Conservation (phyloP, 306 rosid species). For the Fragaria nilgerrensis region DNA sequence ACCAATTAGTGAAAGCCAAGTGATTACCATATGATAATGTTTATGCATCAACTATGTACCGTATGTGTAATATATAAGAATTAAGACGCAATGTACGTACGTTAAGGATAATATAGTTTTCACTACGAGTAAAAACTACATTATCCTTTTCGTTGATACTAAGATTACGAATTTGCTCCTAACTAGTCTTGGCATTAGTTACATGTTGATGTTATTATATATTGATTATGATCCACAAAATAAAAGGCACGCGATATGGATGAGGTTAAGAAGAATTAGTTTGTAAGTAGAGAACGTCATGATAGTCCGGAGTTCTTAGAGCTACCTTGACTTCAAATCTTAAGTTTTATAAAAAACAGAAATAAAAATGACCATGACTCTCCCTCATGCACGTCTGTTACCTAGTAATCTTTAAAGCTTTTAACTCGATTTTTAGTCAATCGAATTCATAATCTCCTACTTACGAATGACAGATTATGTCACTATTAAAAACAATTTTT, state of each 20-base stretch:
- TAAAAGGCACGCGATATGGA: not conserved
- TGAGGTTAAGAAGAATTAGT: not conserved
- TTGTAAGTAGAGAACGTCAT: not conserved
- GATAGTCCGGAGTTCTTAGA: not conserved
- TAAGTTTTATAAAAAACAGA: too few relatives aligned
- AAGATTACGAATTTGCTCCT: not conserved
- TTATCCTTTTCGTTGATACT: constrained; percentile 6
- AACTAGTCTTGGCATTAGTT: not conserved
- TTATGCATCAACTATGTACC: not conserved
- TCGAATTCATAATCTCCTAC: too few relatives aligned
- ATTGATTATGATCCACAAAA: not conserved
- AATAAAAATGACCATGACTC: too few relatives aligned
- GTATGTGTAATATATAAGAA: not conserved
- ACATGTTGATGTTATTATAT: not conserved
- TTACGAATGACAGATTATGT: too few relatives aligned
- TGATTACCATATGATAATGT: not conserved
- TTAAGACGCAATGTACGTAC: not conserved
- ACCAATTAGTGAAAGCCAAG: constrained; percentile 9
- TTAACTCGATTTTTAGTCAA: too few relatives aligned
- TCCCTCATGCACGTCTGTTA: too few relatives aligned
- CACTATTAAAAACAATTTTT: too few relatives aligned
- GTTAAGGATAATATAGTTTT: constrained; percentile 3
- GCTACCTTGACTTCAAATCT: too few relatives aligned
- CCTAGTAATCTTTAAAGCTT: too few relatives aligned
- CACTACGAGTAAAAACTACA: constrained; percentile 1